Evolutionary conservation across 2,329 filamentous ascomycete species (phyloP).

Genomic region (Colletotrichum sojae): DNA sequence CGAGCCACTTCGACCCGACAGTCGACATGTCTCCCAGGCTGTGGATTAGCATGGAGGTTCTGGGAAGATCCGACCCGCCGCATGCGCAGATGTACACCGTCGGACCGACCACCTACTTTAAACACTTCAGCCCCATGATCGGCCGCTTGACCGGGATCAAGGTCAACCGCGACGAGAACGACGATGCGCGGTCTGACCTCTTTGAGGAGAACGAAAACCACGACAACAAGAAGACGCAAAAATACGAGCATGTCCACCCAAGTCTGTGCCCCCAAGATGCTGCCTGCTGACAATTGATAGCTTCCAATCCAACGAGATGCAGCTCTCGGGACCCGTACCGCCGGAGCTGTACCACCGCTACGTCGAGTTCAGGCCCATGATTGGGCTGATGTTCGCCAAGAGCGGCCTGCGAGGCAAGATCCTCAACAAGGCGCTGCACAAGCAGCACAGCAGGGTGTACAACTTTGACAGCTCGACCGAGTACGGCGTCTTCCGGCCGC

Average conservation of each 20-base stretch:
- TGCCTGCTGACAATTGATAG: conserved; percentile 57
- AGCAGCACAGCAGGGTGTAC: conserved; percentile 91
- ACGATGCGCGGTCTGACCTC: conserved; percentile 54
- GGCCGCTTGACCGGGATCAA: conserved; percentile 84
- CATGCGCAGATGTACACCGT: conserved; percentile 83
- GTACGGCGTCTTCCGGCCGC: conserved; percentile 76
- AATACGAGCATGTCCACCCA: conserved; percentile 77
- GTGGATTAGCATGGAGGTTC: conserved; percentile 80
- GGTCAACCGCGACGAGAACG: conserved; percentile 71
- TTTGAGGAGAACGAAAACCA: conserved; percentile 41
- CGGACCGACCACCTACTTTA: conserved; percentile 81
- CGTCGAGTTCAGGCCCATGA: conserved; percentile 92
- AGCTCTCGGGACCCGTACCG: conserved; percentile 87
- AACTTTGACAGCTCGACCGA: conserved; percentile 86
- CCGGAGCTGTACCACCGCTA: conserved; percentile 88
- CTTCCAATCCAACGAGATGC: conserved; percentile 94
- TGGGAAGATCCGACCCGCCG: conserved; percentile 80
- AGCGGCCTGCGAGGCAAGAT: conserved; percentile 84
- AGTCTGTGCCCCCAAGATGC: neutral
- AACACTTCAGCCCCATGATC: conserved; percentile 91
- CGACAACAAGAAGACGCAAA: conserved; percentile 70
- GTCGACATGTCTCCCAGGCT: conserved; percentile 79
- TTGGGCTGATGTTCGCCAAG: conserved; percentile 88
- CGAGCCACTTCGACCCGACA: conserved; percentile 72
- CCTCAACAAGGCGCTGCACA: conserved; percentile 87